Conservation (phyloP, 257 asterid genomes). For the Solanum etuberosum region DNA sequence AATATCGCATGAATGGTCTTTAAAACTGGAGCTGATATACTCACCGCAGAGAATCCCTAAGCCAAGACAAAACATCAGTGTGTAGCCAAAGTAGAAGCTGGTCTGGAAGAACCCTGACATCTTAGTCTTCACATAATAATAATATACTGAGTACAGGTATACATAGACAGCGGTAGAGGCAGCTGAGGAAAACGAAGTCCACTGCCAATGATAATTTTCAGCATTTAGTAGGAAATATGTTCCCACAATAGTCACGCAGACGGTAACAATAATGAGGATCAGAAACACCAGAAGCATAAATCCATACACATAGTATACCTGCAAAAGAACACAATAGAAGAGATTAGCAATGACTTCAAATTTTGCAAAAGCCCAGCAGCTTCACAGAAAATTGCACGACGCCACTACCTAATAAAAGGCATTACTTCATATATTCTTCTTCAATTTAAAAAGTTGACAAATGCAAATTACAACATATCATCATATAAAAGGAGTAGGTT, state of each 20-base stretch:
- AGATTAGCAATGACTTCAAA: not conserved
- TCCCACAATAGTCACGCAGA: constrained; percentile 56
- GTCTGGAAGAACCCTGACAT: constrained; percentile 67
- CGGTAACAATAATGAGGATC: constrained; percentile 51
- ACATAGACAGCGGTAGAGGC: constrained; percentile 53
- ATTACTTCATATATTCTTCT: not conserved
- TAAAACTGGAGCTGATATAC: constrained; percentile 8
- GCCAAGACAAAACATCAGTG: constrained; percentile 65
- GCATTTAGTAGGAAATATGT: constrained; percentile 59
- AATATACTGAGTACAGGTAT: constrained; percentile 47
- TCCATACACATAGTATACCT: constrained; percentile 67
- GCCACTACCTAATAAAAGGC: not conserved
- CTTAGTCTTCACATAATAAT: constrained; percentile 50
- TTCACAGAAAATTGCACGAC: not conserved
- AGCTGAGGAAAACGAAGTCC: constrained; percentile 67
- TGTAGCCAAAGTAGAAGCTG: constrained; percentile 60
- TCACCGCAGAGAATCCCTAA: constrained; percentile 71
- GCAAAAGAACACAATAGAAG: not conserved
- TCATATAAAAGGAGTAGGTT: not conserved
- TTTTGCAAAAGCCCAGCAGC: not conserved
- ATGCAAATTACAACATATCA: not conserved
- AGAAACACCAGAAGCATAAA: constrained; percentile 60
- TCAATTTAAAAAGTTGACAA: not conserved
- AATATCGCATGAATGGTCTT: not conserved
- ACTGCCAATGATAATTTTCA: constrained; percentile 69